These are phyloP conservation scores for Elasticomyces elasticus DNA, from an alignment of 495 filamentous ascomycete genomes.

Conservation along the genomic window DNA sequence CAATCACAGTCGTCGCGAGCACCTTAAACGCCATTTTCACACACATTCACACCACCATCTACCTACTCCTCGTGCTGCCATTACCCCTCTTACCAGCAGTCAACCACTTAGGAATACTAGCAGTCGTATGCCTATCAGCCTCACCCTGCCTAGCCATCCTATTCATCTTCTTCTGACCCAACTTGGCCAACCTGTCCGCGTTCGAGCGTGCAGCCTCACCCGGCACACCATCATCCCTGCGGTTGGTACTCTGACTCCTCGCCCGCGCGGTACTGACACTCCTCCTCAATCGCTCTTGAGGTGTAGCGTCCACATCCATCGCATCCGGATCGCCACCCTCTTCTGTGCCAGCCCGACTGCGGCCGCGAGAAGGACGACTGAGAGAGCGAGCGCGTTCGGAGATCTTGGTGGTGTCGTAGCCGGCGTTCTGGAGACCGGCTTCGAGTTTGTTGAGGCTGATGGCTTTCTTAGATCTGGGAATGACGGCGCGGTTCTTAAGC, in stretches of 20 bases:
- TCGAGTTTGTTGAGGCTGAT: constrained; percentile 80
- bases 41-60: neutral
- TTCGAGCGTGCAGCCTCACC: constrained; percentile 53
- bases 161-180: constrained; percentile 97
- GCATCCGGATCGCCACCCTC: constrained; percentile 37
- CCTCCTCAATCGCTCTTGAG: constrained; percentile 23
- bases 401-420: constrained; percentile 70
- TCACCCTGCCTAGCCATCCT: constrained; percentile 92
- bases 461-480: constrained; percentile 63
- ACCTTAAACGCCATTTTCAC: neutral
- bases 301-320: constrained; percentile 72
- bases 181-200: constrained; percentile 74
- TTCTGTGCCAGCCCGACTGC: constrained; percentile 44
- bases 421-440: constrained; percentile 68
- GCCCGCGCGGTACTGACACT: constrained; percentile 40
- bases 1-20: neutral
- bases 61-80: constrained; percentile 45
- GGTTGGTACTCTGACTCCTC: constrained; percentile 71
- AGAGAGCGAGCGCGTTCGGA: constrained; percentile 52
- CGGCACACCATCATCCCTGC: constrained; percentile 69
- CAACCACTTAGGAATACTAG: constrained; percentile 80
- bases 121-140: constrained; percentile 82
- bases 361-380: constrained; percentile 46
- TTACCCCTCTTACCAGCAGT: constrained; percentile 56
- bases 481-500: constrained; percentile 88